These are phyloP conservation scores for Butyriboletus loyo DNA, from an alignment of 768 basidiomycete genomes.

Conservation along the genomic window DNA sequence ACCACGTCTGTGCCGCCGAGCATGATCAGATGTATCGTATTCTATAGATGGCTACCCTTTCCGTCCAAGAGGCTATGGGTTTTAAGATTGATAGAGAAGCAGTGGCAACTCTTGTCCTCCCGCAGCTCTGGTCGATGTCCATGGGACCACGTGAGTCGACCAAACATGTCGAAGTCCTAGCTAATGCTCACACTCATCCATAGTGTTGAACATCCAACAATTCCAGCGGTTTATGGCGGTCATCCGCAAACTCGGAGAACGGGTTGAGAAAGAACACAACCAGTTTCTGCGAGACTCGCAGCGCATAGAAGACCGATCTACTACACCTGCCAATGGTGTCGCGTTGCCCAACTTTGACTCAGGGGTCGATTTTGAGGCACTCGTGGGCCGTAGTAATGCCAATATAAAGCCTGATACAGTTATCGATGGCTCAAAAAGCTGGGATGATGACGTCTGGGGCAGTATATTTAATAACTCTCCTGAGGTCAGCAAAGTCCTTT, in stretches of 20 bases:
- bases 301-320: conserved; percentile 77
- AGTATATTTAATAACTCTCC: conserved; percentile 57
- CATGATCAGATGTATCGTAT: background rate
- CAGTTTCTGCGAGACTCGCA: conserved; percentile 93
- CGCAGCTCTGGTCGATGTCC: conserved; percentile 96
- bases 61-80: conserved; percentile 95
- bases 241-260: conserved; percentile 71
- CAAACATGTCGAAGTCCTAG: background rate
- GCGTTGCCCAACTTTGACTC: conserved; percentile 38
- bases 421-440: conserved; percentile 41
- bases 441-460: conserved; percentile 88
- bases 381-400: conserved; percentile 62
- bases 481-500: conserved; percentile 18
- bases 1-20: background rate
- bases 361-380: conserved; percentile 79
- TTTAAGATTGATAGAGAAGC: conserved; percentile 92
- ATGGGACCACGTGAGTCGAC: conserved; percentile 80
- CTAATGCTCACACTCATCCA: conserved; percentile 1
- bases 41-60: conserved; percentile 76
- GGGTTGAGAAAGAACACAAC: conserved; percentile 90
- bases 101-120: conserved; percentile 82
- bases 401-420: conserved; percentile 45
- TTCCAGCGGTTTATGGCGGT: conserved; percentile 91
- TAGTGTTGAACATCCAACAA: conserved; percentile 80
- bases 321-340: conserved; percentile 45